These are phyloP conservation scores for Rhodotorula babjevae DNA, from an alignment of 768 basidiomycete species.

Conservation along the genomic window DNA sequence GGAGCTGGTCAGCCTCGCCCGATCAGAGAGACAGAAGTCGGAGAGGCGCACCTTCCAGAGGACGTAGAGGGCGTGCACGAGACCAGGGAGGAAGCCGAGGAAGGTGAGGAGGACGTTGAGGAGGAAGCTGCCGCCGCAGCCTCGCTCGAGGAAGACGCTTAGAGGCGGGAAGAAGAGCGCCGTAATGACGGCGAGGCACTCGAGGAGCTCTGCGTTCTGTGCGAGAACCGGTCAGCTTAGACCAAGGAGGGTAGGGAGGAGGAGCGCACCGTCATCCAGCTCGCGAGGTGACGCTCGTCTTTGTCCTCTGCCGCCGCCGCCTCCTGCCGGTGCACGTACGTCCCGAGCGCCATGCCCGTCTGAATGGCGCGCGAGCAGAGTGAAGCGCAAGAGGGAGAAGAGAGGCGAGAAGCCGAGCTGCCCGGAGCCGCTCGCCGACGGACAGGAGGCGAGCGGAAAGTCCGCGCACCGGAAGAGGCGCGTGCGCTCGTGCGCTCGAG, in stretches of 20 bases:
- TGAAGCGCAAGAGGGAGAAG: too few species aligned
- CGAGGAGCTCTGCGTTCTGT: not conserved
- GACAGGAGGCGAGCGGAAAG: too few species aligned
- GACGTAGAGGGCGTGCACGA: not conserved
- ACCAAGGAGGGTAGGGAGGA: too few species aligned
- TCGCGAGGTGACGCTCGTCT: not conserved
- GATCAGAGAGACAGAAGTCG: not conserved
- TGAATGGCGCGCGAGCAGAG: not conserved
- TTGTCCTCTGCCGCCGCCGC: not conserved
- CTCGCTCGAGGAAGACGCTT: not conserved
- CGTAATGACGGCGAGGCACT: not conserved
- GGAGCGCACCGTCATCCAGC: slow-evolving; percentile 1
- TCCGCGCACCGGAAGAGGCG: too few species aligned
- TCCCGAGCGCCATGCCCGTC: not conserved
- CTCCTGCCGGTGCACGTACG: slow-evolving; percentile 1
- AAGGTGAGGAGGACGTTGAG: not conserved
- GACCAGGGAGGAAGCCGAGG: not conserved
- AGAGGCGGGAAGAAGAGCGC: not conserved
- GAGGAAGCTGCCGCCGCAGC: not conserved
- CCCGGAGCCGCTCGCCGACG: too few species aligned
- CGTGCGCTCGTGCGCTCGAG: too few species aligned
- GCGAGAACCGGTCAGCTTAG: not conserved
- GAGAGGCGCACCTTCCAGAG: not conserved
- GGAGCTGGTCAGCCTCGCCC: too few species aligned
- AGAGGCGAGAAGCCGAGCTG: too few species aligned